phyloP scores from a whole-genome alignment of 305 asterid species.

The Fraxinus platypoda region DNA sequence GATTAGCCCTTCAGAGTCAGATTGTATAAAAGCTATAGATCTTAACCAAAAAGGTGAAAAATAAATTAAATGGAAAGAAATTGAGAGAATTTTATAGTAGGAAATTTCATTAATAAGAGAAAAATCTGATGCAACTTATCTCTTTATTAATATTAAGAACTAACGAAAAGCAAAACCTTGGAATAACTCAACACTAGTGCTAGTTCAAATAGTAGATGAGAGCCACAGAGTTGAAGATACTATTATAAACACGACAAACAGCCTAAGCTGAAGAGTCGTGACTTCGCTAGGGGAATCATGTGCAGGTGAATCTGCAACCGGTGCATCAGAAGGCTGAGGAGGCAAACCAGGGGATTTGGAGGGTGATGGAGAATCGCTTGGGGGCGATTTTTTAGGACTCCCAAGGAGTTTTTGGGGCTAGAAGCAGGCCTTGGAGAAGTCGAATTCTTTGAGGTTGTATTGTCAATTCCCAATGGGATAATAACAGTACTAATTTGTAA shows the following conservation, averaged over 20 bases:
- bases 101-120: conserved; percentile 14
- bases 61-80: not conserved
- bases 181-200: conserved; percentile 3
- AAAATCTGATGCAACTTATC: conserved; percentile 13
- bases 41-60: not conserved
- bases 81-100: conserved; percentile 9
- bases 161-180: conserved; percentile 11
- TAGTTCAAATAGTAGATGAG: conserved; percentile 29
- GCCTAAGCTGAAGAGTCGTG: conserved; percentile 21
- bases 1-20: not conserved
- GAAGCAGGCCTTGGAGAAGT: conserved; percentile 26
- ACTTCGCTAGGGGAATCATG: conserved; percentile 12
- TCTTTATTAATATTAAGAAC: conserved; percentile 3
- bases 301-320: conserved; percentile 19
- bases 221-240: conserved; percentile 28
- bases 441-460: not conserved
- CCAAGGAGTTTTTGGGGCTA: not conserved
- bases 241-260: conserved; percentile 21
- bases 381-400: not conserved
- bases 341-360: conserved; percentile 21
- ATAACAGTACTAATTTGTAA: conserved; percentile 46
- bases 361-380: conserved; percentile 7
- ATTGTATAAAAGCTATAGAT: not conserved
- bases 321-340: conserved; percentile 13
- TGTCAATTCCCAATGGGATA: conserved; percentile 42